These are phyloP conservation scores for Silene uniflora DNA, from an alignment of 148 eudicot genomes.

Conservation along the genomic window DNA sequence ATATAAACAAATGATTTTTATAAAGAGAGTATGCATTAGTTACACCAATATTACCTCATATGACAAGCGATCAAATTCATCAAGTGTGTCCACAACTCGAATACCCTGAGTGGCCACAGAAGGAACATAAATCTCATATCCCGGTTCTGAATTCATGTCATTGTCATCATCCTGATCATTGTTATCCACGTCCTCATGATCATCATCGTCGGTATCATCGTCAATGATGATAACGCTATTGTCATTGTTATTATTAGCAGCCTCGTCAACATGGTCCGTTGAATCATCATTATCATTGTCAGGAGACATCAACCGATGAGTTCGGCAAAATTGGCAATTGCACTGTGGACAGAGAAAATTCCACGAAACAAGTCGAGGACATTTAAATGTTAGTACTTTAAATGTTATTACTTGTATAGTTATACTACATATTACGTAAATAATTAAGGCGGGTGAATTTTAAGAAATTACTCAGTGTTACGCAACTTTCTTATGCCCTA, in stretches of 20 bases:
- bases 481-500: no score
- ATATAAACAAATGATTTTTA: no score
- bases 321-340: neutral
- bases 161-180: neutral
- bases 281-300: neutral
- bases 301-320: neutral
- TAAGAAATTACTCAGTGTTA: no score
- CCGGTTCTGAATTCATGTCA: neutral
- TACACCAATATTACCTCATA: neutral
- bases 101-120: neutral
- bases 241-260: no score
- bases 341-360: neutral
- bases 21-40: no score
- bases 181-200: neutral
- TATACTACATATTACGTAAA: no score
- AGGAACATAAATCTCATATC: neutral
- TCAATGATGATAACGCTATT: neutral
- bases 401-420: no score
- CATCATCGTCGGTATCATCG: neutral
- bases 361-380: neutral
- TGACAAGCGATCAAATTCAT: neutral
- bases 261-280: neutral
- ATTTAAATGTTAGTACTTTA: no score
- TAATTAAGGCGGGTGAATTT: no score
- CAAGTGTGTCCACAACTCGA: neutral